phyloP scores from a whole-genome alignment of 352 stramenopile species.

The Blastocystis sp. region DNA sequence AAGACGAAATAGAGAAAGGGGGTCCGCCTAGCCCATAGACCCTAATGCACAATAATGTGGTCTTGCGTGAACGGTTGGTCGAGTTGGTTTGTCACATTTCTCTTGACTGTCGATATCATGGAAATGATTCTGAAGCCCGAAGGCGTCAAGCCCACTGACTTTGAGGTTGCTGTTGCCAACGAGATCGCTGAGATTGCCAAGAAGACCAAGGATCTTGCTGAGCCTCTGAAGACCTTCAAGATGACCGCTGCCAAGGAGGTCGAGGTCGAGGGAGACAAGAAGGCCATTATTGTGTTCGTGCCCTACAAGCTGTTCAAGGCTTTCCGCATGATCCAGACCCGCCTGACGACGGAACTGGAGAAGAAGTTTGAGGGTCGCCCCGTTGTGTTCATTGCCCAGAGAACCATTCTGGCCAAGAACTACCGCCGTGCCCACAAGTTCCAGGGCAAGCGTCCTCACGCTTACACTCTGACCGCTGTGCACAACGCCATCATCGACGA shows the following conservation, averaged over 20 bases:
- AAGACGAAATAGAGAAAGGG: neutral
- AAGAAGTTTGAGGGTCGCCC: conserved; percentile 97
- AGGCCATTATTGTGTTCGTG: conserved; percentile 96
- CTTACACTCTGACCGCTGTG: conserved; percentile 89
- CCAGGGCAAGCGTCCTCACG: conserved; percentile 82
- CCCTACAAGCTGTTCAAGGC: conserved; percentile 87
- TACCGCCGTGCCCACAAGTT: conserved; percentile 84
- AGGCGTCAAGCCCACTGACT: neutral
- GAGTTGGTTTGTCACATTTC: neutral
- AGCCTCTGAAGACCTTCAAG: neutral
- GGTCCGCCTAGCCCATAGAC: neutral
- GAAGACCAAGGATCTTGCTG: neutral
- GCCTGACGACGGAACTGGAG: conserved; percentile 92
- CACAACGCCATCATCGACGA: conserved; percentile 95
- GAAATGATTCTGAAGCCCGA: neutral
- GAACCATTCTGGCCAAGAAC: conserved; percentile 93
- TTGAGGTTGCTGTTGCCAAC: neutral
- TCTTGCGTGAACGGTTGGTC: neutral
- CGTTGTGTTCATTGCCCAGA: conserved; percentile 94
- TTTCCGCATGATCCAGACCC: conserved; percentile 95
- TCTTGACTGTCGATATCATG: neutral
- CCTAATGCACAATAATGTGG: neutral
- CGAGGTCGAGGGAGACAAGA: conserved; percentile 78
- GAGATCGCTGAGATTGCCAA: neutral
- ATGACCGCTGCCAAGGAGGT: conserved; percentile 86